phyloP scores from a whole-genome alignment of 2,329 filamentous ascomycete genomes.

The Metarhizium humberi region DNA sequence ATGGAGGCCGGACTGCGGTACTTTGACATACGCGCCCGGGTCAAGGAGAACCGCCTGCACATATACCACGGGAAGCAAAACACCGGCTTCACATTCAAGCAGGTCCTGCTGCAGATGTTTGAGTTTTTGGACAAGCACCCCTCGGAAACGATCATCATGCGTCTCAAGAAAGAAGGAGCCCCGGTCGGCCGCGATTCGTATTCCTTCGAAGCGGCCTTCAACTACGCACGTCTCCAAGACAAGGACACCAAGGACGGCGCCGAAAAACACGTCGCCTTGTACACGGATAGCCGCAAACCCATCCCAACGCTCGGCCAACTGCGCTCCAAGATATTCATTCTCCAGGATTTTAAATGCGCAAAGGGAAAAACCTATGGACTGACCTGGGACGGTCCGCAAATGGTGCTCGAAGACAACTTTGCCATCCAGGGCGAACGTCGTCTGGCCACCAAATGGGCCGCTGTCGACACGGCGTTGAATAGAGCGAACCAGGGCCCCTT shows the following conservation, averaged over 20 bases:
- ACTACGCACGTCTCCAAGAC: constrained; percentile 27
- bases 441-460: constrained; percentile 35
- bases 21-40: constrained; percentile 37
- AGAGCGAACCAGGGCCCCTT: constrained; percentile 21
- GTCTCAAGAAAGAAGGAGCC: constrained; percentile 36
- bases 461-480: constrained; percentile 30
- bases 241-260: constrained; percentile 24
- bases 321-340: constrained; percentile 34
- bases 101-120: constrained; percentile 33
- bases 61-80: constrained; percentile 37
- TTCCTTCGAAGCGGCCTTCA: constrained; percentile 35
- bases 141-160: constrained; percentile 35
- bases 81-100: constrained; percentile 33
- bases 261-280: constrained; percentile 24
- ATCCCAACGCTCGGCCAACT: constrained; percentile 35
- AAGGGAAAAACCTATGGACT: constrained; percentile 27
- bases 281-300: constrained; percentile 15
- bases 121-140: constrained; percentile 34
- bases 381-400: constrained; percentile 32
- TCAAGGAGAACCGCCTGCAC: constrained; percentile 31
- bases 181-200: constrained; percentile 25
- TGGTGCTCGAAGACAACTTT: constrained; percentile 37
- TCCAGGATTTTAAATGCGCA: constrained; percentile 32
- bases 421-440: constrained; percentile 30
- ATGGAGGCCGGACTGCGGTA: constrained; percentile 37